Percentiles rank a stretch among this genome's conserved stretches.
Evolutionary conservation across 1,139 yeast genomes (phyloP).

Genomic region (Geotrichum cucujoidarum): DNA sequence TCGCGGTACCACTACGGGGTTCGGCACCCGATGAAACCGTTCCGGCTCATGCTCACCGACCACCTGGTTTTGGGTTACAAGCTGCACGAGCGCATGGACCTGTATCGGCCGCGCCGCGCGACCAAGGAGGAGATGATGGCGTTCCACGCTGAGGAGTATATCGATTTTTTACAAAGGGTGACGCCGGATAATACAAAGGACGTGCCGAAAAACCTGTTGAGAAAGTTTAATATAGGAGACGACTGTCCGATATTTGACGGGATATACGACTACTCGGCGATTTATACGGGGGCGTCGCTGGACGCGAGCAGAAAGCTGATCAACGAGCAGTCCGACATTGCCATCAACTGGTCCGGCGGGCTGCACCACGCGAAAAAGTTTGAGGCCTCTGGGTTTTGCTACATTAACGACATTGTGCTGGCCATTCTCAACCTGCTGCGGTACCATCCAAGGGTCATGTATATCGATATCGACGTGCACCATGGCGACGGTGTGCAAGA

Average conservation of each 20-base stretch:
- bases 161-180: slow-evolving; percentile 67
- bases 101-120: slow-evolving; percentile 78
- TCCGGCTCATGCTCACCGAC: slow-evolving; percentile 87
- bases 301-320: slow-evolving; percentile 87
- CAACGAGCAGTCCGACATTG: slow-evolving; percentile 85
- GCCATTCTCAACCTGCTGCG: slow-evolving; percentile 78
- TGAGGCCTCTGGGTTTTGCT: slow-evolving; percentile 93
- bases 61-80: slow-evolving; percentile 83
- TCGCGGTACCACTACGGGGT: slow-evolving; percentile 83
- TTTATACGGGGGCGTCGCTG: slow-evolving; percentile 87
- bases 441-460: slow-evolving; percentile 84
- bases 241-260: slow-evolving; percentile 98
- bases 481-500: slow-evolving; percentile 99
- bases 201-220: slow-evolving; percentile 49
- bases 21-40: slow-evolving; percentile 98
- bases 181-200: slow-evolving; percentile 75
- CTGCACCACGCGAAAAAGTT: slow-evolving; percentile 93
- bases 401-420: slow-evolving; percentile 88
- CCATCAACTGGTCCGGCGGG: slow-evolving; percentile 97
- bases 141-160: slow-evolving; percentile 85
- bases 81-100: slow-evolving; percentile 82
- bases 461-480: slow-evolving; percentile 92
- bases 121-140: slow-evolving; percentile 69
- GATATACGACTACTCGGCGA: slow-evolving; percentile 76
- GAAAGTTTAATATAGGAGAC: slow-evolving; percentile 89